Evolutionary conservation across 2,329 filamentous ascomycete species (phyloP).

Genomic region (Ophiostoma populinum): DNA sequence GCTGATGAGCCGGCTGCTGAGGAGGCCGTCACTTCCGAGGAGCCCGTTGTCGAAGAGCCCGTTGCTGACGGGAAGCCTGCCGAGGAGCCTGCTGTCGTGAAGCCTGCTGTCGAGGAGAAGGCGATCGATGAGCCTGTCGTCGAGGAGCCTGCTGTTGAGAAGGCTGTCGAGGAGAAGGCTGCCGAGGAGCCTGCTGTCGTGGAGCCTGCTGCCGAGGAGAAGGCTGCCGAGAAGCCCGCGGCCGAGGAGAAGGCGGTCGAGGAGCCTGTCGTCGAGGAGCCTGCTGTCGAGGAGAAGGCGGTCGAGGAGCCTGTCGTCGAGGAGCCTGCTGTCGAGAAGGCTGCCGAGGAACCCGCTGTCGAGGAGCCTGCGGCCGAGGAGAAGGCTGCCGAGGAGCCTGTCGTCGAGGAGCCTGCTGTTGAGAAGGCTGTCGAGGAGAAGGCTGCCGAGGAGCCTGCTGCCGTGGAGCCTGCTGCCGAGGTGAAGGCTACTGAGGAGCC

Average conservation of each 20-base stretch:
- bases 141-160: background rate
- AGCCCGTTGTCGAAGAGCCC: background rate
- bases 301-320: background rate
- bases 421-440: background rate
- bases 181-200: background rate
- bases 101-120: background rate
- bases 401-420: background rate
- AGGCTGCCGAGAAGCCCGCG: slow-evolving; percentile 6
- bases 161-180: background rate
- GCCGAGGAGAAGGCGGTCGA: slow-evolving; percentile 9
- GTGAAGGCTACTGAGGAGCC: background rate
- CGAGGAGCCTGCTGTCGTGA: background rate
- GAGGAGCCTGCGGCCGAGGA: slow-evolving; percentile 7
- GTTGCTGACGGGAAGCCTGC: background rate
- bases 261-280: background rate
- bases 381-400: background rate
- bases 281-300: background rate
- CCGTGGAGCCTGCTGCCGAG: background rate
- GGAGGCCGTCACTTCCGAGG: background rate
- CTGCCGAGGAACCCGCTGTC: background rate
- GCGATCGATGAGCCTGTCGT: no score
- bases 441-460: background rate
- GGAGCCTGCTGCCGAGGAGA: slow-evolving; percentile 11
- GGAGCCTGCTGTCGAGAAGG: background rate
- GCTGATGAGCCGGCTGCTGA: no score